phyloP scores from a whole-genome alignment of 2,329 filamentous ascomycete species.

The Neonectria punicea region DNA sequence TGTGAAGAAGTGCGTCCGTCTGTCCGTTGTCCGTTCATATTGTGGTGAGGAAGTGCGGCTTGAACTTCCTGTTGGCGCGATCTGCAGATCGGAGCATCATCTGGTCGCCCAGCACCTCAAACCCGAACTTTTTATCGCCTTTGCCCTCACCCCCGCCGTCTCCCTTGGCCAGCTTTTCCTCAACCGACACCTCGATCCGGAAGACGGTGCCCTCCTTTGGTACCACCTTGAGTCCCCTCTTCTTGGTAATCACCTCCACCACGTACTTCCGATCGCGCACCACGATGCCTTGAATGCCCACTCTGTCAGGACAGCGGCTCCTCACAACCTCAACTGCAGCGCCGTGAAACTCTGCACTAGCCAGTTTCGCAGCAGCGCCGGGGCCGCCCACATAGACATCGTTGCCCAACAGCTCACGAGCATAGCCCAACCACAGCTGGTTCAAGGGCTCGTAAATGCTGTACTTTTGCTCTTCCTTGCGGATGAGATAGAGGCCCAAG shows the following conservation, averaged over 20 bases:
- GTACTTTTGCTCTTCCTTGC: constrained; percentile 71
- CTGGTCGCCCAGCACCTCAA: constrained; percentile 89
- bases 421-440: constrained; percentile 84
- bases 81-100: constrained; percentile 86
- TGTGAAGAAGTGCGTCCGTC: not conserved
- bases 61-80: constrained; percentile 91
- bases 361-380: constrained; percentile 76
- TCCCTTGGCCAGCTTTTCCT: constrained; percentile 22
- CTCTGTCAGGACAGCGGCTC: constrained; percentile 81
- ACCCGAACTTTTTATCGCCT: constrained; percentile 63
- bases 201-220: constrained; percentile 94
- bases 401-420: constrained; percentile 79
- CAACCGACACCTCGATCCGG: constrained; percentile 72
- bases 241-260: constrained; percentile 83
- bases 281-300: constrained; percentile 87
- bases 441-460: constrained; percentile 81
- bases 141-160: constrained; percentile 30
- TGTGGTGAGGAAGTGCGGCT: constrained; percentile 80
- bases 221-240: constrained; percentile 77
- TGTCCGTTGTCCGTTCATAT: constrained; percentile 62
- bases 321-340: constrained; percentile 84
- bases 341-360: constrained; percentile 90
- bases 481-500: constrained; percentile 79
- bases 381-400: constrained; percentile 67
- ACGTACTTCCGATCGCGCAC: constrained; percentile 88